Conservation (phyloP, 495 filamentous ascomycete species). For the Penicillium bovifimosum region DNA sequence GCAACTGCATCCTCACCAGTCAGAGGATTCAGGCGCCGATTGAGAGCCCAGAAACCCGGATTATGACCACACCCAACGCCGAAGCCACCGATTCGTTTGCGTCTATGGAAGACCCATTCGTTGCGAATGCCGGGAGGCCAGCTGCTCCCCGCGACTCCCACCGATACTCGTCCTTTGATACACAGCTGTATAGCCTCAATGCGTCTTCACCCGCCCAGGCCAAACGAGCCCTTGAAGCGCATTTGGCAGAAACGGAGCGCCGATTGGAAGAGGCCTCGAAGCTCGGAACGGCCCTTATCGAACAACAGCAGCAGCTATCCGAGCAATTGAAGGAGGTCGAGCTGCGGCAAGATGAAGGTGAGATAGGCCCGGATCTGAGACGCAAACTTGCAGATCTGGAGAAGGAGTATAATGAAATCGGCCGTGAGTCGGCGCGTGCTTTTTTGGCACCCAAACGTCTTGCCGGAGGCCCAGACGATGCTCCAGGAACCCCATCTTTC, state of each 20-base stretch:
- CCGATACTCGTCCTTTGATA: constrained; percentile 74
- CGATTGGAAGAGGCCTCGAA: constrained; percentile 86
- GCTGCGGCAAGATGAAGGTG: constrained; percentile 67
- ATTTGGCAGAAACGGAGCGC: constrained; percentile 84
- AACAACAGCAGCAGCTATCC: constrained; percentile 74
- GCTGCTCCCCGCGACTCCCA: constrained; percentile 49
- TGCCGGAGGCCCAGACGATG: constrained; percentile 58
- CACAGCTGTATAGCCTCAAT: constrained; percentile 70
- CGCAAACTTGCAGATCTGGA: constrained; percentile 83
- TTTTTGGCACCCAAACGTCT: constrained; percentile 77
- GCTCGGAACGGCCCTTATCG: constrained; percentile 75
- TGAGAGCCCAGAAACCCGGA: constrained; percentile 11
- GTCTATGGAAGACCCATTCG: constrained; percentile 52
- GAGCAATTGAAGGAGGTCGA: constrained; percentile 82
- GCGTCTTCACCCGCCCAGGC: constrained; percentile 76
- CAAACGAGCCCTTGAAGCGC: constrained; percentile 82
- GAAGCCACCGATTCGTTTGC: constrained; percentile 21
- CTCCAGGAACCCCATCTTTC: constrained; percentile 55
- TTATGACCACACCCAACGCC: constrained; percentile 16
- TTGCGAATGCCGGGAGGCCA: constrained; percentile 33
- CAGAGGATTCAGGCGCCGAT: constrained; percentile 24
- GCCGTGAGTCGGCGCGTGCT: constrained; percentile 79
- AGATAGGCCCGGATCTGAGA: constrained; percentile 77
- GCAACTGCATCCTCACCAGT: constrained; percentile 21
- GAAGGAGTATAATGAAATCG: constrained; percentile 91